Evolutionary conservation across 2,329 filamentous ascomycete species (phyloP).

Genomic region (Colletotrichum euphorbiae): DNA sequence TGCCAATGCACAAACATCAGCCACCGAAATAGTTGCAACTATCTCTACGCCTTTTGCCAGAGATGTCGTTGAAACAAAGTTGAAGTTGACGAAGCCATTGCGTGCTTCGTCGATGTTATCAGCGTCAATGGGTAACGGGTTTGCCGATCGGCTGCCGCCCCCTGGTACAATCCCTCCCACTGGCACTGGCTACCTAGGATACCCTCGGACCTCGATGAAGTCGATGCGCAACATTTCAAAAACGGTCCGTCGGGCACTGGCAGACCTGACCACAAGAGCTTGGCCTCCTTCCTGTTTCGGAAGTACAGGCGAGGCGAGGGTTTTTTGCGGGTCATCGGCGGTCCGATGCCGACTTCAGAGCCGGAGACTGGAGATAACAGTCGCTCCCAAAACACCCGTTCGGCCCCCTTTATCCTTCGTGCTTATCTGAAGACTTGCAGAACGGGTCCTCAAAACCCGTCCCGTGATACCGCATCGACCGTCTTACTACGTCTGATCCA

Average conservation of each 20-base stretch:
- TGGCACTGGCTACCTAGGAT: constrained; percentile 8
- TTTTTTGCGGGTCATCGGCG: constrained; percentile 32
- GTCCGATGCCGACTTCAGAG: constrained; percentile 26
- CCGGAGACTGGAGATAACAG: constrained; percentile 24
- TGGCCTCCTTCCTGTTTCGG: constrained; percentile 35
- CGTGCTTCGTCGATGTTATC: constrained; percentile 39
- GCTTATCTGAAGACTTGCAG: not conserved
- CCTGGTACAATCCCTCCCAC: constrained; percentile 21
- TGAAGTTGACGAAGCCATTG: constrained; percentile 26
- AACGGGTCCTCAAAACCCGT: constrained; percentile 3
- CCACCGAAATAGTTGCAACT: not conserved
- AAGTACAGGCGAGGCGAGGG: constrained; percentile 13
- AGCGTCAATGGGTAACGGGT: constrained; percentile 28
- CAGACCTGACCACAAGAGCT: not conserved
- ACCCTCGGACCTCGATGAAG: not conserved
- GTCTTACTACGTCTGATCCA: constrained; percentile 19
- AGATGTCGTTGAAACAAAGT: constrained; percentile 38
- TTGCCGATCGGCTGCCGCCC: constrained; percentile 37
- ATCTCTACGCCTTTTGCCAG: constrained; percentile 24
- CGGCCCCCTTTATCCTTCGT: not conserved
- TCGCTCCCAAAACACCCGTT: not conserved
- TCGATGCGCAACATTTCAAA: not conserved
- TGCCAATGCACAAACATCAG: constrained; percentile 7
- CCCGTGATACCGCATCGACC: constrained; percentile 32
- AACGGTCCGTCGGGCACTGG: not conserved